Conservation (phyloP, 2,329 filamentous ascomycete genomes). For the Calonectria hawksworthii region DNA sequence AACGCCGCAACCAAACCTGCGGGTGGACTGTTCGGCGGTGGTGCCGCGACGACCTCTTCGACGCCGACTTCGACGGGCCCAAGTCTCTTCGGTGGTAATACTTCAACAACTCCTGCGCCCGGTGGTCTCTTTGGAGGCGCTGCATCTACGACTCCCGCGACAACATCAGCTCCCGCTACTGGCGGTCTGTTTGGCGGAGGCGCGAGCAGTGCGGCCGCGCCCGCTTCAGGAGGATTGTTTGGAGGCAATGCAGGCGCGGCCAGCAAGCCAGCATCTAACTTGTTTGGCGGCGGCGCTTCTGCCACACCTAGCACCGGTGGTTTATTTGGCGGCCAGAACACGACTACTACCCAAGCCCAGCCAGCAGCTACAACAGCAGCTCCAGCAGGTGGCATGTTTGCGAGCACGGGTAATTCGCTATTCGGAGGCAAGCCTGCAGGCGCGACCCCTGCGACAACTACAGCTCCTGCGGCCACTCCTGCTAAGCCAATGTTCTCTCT, state of each 20-base stretch:
- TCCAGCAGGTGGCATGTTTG: conserved; percentile 49
- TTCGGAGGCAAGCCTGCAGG: conserved; percentile 37
- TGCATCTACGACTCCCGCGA: conserved; percentile 47
- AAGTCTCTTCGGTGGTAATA: conserved; percentile 42
- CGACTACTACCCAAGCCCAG: conserved; percentile 42
- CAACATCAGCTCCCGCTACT: conserved; percentile 28
- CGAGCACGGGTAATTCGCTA: conserved; percentile 39
- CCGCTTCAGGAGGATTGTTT: conserved; percentile 39
- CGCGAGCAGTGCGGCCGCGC: conserved; percentile 47
- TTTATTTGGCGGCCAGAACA: conserved; percentile 45
- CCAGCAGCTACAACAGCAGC: conserved; percentile 43
- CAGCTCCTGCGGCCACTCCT: conserved; percentile 51
- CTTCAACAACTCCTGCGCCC: conserved; percentile 40
- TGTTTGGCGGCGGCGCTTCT: conserved; percentile 47
- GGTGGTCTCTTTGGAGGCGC: conserved; percentile 44
- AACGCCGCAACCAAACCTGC: conserved; percentile 46
- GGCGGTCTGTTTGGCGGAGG: conserved; percentile 50
- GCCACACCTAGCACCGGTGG: conserved; percentile 40
- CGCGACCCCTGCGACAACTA: conserved; percentile 44
- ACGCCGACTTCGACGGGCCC: conserved; percentile 36
- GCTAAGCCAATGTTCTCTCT: conserved; percentile 64
- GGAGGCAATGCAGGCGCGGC: conserved; percentile 36
- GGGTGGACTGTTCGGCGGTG: conserved; percentile 45
- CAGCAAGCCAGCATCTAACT: conserved; percentile 37
- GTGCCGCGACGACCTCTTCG: conserved; percentile 41